A percentile compares a stretch with the other conserved stretches of the same genome.
Evolutionary conservation across 1,284 basidiomycete genomes (phyloP).

Genomic region (Leccinum holopus): DNA sequence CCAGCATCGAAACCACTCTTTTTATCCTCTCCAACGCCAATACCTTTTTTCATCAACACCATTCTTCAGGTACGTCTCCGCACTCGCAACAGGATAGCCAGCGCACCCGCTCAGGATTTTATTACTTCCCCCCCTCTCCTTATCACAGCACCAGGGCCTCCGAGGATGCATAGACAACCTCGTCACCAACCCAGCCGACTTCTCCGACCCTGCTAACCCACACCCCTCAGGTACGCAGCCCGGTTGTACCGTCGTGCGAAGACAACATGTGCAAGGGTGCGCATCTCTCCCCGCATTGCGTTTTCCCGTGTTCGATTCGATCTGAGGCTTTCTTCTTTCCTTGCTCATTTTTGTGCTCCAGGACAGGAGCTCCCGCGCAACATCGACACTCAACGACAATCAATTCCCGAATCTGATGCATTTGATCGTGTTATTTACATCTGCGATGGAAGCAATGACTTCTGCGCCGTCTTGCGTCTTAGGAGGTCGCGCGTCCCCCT

Average conservation of each 20-base stretch:
- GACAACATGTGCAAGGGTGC: slow-evolving; percentile 98
- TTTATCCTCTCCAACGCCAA: slow-evolving; percentile 95
- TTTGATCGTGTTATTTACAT: slow-evolving; percentile 89
- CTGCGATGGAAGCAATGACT: slow-evolving; percentile 96
- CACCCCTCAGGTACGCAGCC: no score
- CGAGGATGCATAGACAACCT: slow-evolving; percentile 74
- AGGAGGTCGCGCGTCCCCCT: slow-evolving; percentile 47
- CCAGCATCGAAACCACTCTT: slow-evolving; percentile 69
- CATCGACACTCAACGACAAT: slow-evolving; percentile 40
- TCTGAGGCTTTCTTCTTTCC: not conserved
- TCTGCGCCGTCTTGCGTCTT: slow-evolving; percentile 86
- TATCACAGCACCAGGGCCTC: no score
- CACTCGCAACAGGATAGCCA: not conserved
- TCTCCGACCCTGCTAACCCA: slow-evolving; percentile 56
- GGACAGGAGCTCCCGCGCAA: slow-evolving; percentile 88
- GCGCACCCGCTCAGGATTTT: not conserved
- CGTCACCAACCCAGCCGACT: slow-evolving; percentile 91
- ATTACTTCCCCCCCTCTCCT: no score
- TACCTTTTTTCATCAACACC: slow-evolving; percentile 85
- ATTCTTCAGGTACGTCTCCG: slow-evolving; percentile 68
- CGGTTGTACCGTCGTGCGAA: slow-evolving; percentile 81
- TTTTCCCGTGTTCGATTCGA: not conserved
- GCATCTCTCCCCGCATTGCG: not conserved
- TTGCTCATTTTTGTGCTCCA: slow-evolving; percentile 27
- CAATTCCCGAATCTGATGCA: slow-evolving; percentile 33